Conservation (phyloP, 768 basidiomycete genomes). For the Lyophyllum semitale region DNA sequence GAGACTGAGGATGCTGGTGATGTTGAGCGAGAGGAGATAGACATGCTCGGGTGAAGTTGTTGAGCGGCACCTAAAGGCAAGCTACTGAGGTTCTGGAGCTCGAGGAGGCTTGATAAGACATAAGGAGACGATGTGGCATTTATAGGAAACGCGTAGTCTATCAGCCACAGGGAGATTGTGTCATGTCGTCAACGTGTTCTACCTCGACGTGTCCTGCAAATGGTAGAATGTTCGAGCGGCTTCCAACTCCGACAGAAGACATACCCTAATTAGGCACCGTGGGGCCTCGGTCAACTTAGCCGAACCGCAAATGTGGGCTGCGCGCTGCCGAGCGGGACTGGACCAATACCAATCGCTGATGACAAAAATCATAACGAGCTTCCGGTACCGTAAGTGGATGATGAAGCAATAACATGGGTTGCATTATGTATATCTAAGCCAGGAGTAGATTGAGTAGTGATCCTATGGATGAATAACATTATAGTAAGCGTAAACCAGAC, state of each 20-base stretch:
- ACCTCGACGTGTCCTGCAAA: neutral
- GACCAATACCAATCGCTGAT: slow-evolving; percentile 4
- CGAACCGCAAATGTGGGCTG: neutral
- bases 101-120: neutral
- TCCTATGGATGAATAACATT: slow-evolving; percentile 3
- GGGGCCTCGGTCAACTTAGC: slow-evolving; percentile 6
- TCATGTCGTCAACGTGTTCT: slow-evolving; percentile 9
- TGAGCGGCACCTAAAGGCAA: neutral
- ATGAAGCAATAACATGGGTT: slow-evolving; percentile 3
- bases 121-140: slow-evolving; percentile 1
- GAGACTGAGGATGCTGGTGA: slow-evolving; percentile 20
- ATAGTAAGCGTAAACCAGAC: slow-evolving; percentile 10
- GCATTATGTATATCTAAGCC: slow-evolving; percentile 5
- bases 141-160: slow-evolving; percentile 4
- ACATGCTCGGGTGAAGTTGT: slow-evolving; percentile 13
- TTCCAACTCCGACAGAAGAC: slow-evolving; percentile 9
- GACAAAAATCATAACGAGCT: slow-evolving; percentile 10
- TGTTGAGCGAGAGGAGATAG: slow-evolving; percentile 17
- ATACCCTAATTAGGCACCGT: slow-evolving; percentile 3
- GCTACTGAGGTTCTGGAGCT: neutral
- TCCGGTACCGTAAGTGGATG: too few species aligned
- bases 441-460: slow-evolving; percentile 6
- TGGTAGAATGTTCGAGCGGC: slow-evolving; percentile 15
- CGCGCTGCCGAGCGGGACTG: neutral
- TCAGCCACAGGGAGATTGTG: neutral